Conservation (phyloP, 1,284 basidiomycete genomes). For the Meira miltonrushii region DNA sequence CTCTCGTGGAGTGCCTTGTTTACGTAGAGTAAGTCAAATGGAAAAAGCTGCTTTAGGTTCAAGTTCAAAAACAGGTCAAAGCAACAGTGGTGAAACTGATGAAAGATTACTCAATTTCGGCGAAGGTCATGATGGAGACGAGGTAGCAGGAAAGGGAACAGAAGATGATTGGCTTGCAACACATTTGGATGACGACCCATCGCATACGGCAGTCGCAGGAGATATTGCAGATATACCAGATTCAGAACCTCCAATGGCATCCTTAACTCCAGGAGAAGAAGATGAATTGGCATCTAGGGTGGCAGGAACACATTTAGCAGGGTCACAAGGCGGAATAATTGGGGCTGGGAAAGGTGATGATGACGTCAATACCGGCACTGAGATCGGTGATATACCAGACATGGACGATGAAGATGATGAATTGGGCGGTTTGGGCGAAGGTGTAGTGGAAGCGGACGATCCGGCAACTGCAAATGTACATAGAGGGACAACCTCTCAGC, state of each 20-base stretch:
- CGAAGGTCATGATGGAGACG: constrained; percentile 14
- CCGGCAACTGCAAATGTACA: constrained; percentile 16
- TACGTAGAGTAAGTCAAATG: constrained; percentile 44
- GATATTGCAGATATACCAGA: constrained; percentile 47
- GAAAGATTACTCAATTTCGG: constrained; percentile 15
- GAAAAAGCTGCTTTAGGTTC: constrained; percentile 18
- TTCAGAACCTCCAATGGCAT: constrained; percentile 26
- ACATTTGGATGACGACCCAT: constrained; percentile 16
- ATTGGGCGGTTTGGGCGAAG: constrained; percentile 31
- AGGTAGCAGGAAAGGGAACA: constrained; percentile 11
- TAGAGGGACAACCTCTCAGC: constrained; percentile 9
- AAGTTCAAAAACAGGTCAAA: not conserved
- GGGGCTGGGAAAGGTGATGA: not conserved
- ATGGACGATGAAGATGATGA: constrained; percentile 38
- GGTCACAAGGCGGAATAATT: not conserved
- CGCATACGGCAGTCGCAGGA: too few relatives aligned
- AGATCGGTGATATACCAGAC: constrained; percentile 42
- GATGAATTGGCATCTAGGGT: constrained; percentile 38
- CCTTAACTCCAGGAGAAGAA: constrained; percentile 35
- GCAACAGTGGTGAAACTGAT: constrained; percentile 5
- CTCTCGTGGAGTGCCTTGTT: constrained; percentile 47
- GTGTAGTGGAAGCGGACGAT: constrained; percentile 43
- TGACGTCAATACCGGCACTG: constrained; percentile 8
- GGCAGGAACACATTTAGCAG: constrained; percentile 19
- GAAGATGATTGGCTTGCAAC: constrained; percentile 22